Conservation (phyloP, 108 stramenopile genomes). For the Skeletonema marinoi region DNA sequence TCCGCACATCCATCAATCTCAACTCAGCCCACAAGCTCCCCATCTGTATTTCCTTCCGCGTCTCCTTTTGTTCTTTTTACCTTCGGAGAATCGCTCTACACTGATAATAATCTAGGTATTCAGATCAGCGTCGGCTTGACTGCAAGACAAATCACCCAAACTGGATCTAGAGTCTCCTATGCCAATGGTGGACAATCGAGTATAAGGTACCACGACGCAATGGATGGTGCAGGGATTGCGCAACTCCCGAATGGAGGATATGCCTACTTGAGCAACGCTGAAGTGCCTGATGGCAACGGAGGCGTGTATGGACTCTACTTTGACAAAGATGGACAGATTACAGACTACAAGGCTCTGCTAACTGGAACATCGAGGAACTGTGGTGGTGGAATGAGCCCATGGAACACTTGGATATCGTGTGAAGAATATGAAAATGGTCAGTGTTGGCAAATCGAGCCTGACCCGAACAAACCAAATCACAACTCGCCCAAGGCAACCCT, state of each 20-base stretch:
- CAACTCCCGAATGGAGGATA: background rate
- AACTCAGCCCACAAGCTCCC: background rate
- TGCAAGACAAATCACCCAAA: background rate
- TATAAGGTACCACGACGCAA: background rate
- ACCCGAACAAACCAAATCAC: background rate
- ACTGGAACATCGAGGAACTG: constrained; percentile 51
- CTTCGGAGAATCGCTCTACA: background rate
- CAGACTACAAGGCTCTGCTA: constrained; percentile 45
- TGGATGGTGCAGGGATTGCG: constrained; percentile 8
- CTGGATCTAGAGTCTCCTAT: background rate
- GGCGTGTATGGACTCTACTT: constrained; percentile 62
- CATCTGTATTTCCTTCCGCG: background rate
- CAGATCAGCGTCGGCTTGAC: background rate
- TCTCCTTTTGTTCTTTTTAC: background rate
- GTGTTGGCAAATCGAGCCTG: constrained; percentile 6
- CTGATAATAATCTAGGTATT: background rate
- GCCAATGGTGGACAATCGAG: background rate
- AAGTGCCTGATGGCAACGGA: constrained; percentile 27
- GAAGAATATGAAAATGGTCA: background rate
- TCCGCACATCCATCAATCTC: background rate
- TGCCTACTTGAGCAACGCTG: constrained; percentile 62
- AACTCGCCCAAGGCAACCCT: background rate
- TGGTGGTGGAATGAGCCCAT: constrained; percentile 31
- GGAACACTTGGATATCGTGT: background rate
- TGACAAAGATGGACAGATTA: constrained; percentile 36